These are phyloP conservation scores for Suillus fuscotomentosus DNA, from an alignment of 768 basidiomycete species.

Conservation along the genomic window DNA sequence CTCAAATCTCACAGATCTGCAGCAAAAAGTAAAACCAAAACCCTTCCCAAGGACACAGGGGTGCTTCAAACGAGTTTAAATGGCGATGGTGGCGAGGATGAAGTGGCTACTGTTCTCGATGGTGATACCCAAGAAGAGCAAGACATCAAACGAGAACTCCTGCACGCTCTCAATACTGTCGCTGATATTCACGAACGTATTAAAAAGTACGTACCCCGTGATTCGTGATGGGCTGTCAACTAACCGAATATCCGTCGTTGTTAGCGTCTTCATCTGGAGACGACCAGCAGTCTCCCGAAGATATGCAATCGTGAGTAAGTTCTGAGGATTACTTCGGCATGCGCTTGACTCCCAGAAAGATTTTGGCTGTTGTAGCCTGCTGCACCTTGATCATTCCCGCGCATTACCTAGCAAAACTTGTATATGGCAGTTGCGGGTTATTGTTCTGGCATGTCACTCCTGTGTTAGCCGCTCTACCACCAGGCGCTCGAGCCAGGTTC, in stretches of 20 bases:
- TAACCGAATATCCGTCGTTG: background rate
- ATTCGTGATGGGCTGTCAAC: constrained; percentile 3
- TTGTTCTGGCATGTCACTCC: constrained; percentile 66
- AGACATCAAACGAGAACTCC: constrained; percentile 40
- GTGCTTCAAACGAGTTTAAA: constrained; percentile 4
- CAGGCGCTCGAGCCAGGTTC: constrained; percentile 46
- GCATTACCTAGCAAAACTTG: constrained; percentile 46
- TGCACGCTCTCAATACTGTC: constrained; percentile 44
- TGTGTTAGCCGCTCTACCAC: constrained; percentile 49
- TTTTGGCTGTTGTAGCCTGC: constrained; percentile 42
- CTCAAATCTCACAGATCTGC: constrained; percentile 42
- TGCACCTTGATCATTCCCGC: constrained; percentile 46
- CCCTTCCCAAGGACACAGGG: constrained; percentile 11
- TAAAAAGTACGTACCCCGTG: constrained; percentile 47
- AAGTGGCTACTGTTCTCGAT: constrained; percentile 28
- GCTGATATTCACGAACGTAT: constrained; percentile 64
- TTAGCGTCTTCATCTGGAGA: constrained; percentile 70
- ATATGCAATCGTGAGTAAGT: constrained; percentile 45
- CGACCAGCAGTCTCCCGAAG: constrained; percentile 46
- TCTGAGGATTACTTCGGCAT: background rate
- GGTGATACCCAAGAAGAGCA: constrained; percentile 37
- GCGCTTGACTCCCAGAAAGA: constrained; percentile 12
- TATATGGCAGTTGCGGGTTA: constrained; percentile 46
- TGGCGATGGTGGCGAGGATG: constrained; percentile 6
- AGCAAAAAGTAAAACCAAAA: constrained; percentile 33